Conservation (phyloP, 495 filamentous ascomycete genomes). For the Cetradonia linearis region DNA sequence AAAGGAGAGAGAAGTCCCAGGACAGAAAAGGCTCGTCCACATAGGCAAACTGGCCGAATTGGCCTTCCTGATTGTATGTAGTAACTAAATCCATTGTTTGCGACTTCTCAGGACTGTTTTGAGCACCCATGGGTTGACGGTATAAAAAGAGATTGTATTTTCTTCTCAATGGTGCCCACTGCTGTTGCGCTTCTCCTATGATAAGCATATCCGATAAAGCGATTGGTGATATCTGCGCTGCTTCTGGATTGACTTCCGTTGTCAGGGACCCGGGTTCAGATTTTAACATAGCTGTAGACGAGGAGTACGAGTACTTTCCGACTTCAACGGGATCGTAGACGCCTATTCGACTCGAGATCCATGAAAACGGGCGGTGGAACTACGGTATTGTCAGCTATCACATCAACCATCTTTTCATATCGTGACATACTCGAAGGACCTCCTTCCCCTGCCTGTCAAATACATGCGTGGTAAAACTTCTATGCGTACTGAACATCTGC, state of each 20-base stretch:
- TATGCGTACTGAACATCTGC: conserved; percentile 55
- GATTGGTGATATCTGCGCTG: conserved; percentile 43
- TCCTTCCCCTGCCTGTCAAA: conserved; percentile 57
- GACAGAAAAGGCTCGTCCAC: conserved; percentile 48
- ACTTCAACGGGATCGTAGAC: conserved; percentile 50
- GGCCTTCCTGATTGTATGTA: conserved; percentile 31
- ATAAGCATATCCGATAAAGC: conserved; percentile 49
- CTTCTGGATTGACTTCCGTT: conserved; percentile 31
- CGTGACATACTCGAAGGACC: conserved; percentile 45
- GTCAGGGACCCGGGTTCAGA: conserved; percentile 35
- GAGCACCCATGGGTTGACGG: conserved; percentile 26
- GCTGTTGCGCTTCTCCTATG: conserved; percentile 57
- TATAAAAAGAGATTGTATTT: conserved; percentile 61
- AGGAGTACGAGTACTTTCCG: conserved; percentile 26
- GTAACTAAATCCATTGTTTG: conserved; percentile 40
- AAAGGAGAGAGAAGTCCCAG: conserved; percentile 48
- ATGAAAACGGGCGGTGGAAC: conserved; percentile 61
- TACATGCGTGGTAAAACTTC: conserved; percentile 60
- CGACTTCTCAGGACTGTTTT: conserved; percentile 27
- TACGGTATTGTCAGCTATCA: conserved; percentile 20
- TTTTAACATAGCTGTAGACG: conserved; percentile 37
- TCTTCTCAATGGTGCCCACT: conserved; percentile 56
- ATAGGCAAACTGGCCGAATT: conserved; percentile 54
- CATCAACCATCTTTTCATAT: neutral
- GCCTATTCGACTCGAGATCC: conserved; percentile 54